phyloP scores from a whole-genome alignment of 1,284 basidiomycete genomes.

The Moesziomyces globuligerus region DNA sequence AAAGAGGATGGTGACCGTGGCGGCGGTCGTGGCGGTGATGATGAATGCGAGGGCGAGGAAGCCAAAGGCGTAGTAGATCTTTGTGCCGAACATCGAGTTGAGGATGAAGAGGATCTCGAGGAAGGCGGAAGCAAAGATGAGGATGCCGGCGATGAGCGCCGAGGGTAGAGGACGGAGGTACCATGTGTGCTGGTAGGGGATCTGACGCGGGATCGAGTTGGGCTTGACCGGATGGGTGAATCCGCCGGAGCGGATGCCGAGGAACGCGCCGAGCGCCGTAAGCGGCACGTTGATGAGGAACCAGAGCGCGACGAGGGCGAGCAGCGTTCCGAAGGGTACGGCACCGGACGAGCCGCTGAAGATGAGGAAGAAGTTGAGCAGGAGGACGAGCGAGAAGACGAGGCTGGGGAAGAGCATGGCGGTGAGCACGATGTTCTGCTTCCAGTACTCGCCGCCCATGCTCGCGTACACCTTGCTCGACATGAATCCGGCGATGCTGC shows the following conservation, averaged over 20 bases:
- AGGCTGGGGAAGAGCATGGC: constrained; percentile 88
- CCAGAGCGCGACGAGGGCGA: constrained; percentile 91
- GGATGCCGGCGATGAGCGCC: constrained; percentile 84
- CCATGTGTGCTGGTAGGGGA: constrained; percentile 67
- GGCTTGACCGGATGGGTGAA: constrained; percentile 84
- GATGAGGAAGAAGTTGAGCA: constrained; percentile 72
- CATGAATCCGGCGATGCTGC: constrained; percentile 88
- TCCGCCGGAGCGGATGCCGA: constrained; percentile 88
- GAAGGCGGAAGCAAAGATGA: constrained; percentile 96
- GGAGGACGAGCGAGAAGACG: constrained; percentile 65
- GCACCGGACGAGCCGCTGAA: constrained; percentile 89
- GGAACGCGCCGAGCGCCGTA: constrained; percentile 72
- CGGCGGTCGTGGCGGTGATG: constrained; percentile 76
- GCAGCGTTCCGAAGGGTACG: constrained; percentile 91
- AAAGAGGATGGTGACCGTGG: constrained; percentile 61
- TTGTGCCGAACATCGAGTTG: constrained; percentile 90
- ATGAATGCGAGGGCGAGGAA: constrained; percentile 89
- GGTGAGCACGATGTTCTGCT: constrained; percentile 86
- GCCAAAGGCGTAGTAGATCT: constrained; percentile 74
- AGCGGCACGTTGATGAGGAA: constrained; percentile 91
- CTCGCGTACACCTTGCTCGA: constrained; percentile 85
- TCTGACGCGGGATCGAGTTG: constrained; percentile 81
- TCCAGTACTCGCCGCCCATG: constrained; percentile 81
- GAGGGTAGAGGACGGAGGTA: constrained; percentile 73
- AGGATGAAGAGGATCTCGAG: constrained; percentile 95